phyloP scores from a whole-genome alignment of 1,284 basidiomycete genomes.

The Apiotrichum laibachii region DNA sequence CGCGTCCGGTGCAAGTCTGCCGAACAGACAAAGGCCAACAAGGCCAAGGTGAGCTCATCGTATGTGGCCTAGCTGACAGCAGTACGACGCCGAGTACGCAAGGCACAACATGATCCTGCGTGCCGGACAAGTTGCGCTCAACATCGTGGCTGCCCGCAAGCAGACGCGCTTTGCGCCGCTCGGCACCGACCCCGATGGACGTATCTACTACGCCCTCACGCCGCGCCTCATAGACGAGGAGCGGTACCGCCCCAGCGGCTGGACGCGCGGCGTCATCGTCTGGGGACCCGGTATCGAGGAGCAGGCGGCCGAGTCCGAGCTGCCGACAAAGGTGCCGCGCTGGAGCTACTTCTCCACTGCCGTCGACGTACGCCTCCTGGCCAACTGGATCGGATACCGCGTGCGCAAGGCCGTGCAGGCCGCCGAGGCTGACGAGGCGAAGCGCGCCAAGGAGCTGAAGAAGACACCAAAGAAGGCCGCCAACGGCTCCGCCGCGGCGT shows the following conservation, averaged over 20 bases:
- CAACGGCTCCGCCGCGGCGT: constrained; percentile 5
- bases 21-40: constrained; percentile 29
- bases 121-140: constrained; percentile 28
- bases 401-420: constrained; percentile 15
- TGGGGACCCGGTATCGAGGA: constrained; percentile 33
- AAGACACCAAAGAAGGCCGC: constrained; percentile 9
- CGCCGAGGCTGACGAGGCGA: constrained; percentile 6
- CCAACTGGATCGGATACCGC: constrained; percentile 29
- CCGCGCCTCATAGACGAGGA: constrained; percentile 34
- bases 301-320: constrained; percentile 14
- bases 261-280: constrained; percentile 40
- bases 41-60: constrained; percentile 26
- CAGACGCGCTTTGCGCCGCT: constrained; percentile 33
- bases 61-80: not conserved
- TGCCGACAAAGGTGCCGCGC: constrained; percentile 27
- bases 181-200: constrained; percentile 37
- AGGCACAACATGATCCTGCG: constrained; percentile 25
- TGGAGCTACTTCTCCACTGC: constrained; percentile 41
- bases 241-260: constrained; percentile 32
- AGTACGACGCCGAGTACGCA: constrained; percentile 18
- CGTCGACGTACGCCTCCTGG: constrained; percentile 21
- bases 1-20: constrained; percentile 29
- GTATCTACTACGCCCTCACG: constrained; percentile 37
- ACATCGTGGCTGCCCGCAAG: constrained; percentile 20
- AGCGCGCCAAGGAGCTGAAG: constrained; percentile 12